Base-by-base conservation (phyloP, 1,284 basidiomycete genomes). In the Irpex rosettiformis region DNA sequence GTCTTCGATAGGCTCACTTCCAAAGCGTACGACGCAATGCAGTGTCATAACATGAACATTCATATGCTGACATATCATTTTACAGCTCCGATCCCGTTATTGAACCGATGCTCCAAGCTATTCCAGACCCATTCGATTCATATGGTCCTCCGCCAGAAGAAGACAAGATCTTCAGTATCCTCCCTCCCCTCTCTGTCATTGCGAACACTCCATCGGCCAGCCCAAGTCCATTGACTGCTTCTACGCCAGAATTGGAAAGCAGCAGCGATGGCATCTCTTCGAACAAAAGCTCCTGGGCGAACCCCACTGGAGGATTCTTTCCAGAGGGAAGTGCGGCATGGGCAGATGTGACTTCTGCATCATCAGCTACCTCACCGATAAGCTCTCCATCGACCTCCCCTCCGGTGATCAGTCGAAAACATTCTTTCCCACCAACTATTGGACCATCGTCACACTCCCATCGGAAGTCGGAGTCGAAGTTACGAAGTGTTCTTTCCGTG, bases 91-190 rank as follows among this genome's bases (percentile, higher is more conserved):
- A 98, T 73, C 92, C 94, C 25, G 81, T 94, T 55, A 85, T 98
- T 61, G 94, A 97, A 71, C 89, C 89, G 3, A 90, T 98, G 83
- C 79, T 97, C 2, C 88, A 94, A 69, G 83, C 88, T 5, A 85
- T 96, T 49, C 94, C 94, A 10, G 95, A 98, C 72, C 93, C 95
- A 22, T 97, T 97, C 63, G 92, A 96, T 65, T 84, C 91, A 0
- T 97, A 97, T 68, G 94, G 93, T 8, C 91, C 92, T 13, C 86
- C 90, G 2, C 91, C 90, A 65, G 81, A 91, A 55, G 91, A 95
- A 69, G 90, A 94, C 65, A 89, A 95, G 69, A 96, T 98, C 65
- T 96, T 97, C 74, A 91, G 86, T 68, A 96, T 98, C 61, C 81
- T 96, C 1, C 85, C 91, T 18, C 93, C 93, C 27, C 82, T 89